phyloP scores from a whole-genome alignment of 352 stramenopile genomes.

The Pythium periplocum region DNA sequence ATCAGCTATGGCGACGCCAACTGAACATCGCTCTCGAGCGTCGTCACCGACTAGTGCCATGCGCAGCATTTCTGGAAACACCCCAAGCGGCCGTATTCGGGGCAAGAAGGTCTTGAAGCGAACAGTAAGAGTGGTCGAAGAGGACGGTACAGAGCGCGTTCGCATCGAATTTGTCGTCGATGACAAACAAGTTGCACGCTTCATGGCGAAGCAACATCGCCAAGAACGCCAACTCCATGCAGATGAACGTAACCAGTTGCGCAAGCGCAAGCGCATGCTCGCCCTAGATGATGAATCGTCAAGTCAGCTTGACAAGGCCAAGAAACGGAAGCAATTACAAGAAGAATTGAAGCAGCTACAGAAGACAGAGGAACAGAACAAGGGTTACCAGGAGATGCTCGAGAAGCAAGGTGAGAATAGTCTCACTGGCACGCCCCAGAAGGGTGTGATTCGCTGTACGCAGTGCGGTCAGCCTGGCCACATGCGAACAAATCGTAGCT shows the following conservation, averaged over 20 bases:
- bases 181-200: slow-evolving; percentile 60
- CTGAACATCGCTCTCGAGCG: slow-evolving; percentile 55
- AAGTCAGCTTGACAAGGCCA: slow-evolving; percentile 64
- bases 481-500: slow-evolving; percentile 83
- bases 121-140: slow-evolving; percentile 69
- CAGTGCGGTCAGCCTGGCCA: slow-evolving; percentile 74
- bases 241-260: slow-evolving; percentile 67
- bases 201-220: slow-evolving; percentile 68
- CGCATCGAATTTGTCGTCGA: slow-evolving; percentile 80
- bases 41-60: slow-evolving; percentile 53
- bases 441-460: slow-evolving; percentile 73
- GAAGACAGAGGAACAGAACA: slow-evolving; percentile 79
- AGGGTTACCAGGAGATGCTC: slow-evolving; percentile 79
- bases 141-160: slow-evolving; percentile 72
- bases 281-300: slow-evolving; percentile 55
- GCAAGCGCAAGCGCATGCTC: slow-evolving; percentile 76
- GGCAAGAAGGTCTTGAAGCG: slow-evolving; percentile 64
- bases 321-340: slow-evolving; percentile 77
- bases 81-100: slow-evolving; percentile 11
- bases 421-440: slow-evolving; percentile 30
- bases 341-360: slow-evolving; percentile 83
- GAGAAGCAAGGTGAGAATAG: slow-evolving; percentile 62
- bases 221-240: slow-evolving; percentile 68
- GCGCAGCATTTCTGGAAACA: slow-evolving; percentile 4
- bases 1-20: slow-evolving; percentile 60